Evolutionary conservation across 768 basidiomycete genomes (phyloP).

Genomic region (Heimioporus sp.): DNA sequence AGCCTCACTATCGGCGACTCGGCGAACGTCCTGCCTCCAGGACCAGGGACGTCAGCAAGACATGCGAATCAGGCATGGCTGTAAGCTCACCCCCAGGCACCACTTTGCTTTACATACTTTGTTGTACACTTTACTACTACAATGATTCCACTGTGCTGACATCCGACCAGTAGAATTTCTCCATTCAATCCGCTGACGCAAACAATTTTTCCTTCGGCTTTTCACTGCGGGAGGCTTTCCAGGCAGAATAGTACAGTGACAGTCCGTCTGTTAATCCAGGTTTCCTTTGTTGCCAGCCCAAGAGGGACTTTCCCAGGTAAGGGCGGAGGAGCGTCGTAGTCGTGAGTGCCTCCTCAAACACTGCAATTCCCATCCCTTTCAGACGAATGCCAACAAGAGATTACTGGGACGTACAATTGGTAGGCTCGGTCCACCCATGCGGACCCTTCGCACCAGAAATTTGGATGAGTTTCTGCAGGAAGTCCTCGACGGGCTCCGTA

Average conservation of each 20-base stretch:
- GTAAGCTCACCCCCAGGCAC: not conserved
- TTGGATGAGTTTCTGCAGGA: constrained; percentile 24
- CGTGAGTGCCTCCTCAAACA: constrained; percentile 23
- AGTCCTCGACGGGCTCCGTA: constrained; percentile 28
- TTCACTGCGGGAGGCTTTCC: constrained; percentile 15
- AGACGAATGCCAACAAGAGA: not conserved
- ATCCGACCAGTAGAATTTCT: not conserved
- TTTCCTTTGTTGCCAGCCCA: constrained; percentile 33
- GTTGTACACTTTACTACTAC: not conserved
- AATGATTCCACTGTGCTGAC: not conserved
- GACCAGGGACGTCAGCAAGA: too few species aligned
- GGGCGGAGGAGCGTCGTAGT: constrained; percentile 19
- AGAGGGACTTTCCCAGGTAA: constrained; percentile 27
- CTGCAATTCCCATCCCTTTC: constrained; percentile 3
- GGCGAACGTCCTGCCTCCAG: too few species aligned
- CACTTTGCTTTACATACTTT: not conserved
- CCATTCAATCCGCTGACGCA: not conserved
- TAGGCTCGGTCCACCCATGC: constrained; percentile 18
- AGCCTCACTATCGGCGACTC: too few species aligned
- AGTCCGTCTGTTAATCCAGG: constrained; percentile 34
- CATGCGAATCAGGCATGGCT: too few species aligned
- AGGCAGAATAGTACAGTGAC: constrained; percentile 26
- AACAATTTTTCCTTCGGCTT: constrained; percentile 9
- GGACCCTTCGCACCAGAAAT: constrained; percentile 27
- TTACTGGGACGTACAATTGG: constrained; percentile 16